These are phyloP conservation scores for Sphaerulina vaccinii DNA, from an alignment of 2,329 filamentous ascomycete genomes.

Conservation along the genomic window DNA sequence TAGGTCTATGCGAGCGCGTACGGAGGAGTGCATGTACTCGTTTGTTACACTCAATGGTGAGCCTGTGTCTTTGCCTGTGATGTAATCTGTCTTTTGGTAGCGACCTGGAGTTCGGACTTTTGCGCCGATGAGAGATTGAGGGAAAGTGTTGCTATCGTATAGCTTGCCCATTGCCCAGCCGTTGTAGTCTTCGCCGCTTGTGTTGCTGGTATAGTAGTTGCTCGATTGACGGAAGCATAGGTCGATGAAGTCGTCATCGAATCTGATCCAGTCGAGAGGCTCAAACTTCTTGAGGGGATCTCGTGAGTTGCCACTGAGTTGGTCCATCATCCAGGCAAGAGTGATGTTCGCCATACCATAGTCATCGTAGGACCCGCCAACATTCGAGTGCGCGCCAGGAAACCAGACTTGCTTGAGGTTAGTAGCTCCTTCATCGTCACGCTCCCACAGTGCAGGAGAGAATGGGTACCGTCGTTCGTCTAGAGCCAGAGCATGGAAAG, in stretches of 20 bases:
- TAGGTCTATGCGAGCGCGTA: conserved; percentile 37
- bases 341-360: conserved; percentile 41
- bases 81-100: conserved; percentile 34
- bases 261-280: conserved; percentile 37
- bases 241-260: conserved; percentile 37
- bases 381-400: conserved; percentile 54
- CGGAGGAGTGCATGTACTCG: conserved; percentile 39
- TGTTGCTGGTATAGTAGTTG: conserved; percentile 24
- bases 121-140: conserved; percentile 33
- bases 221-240: conserved; percentile 31
- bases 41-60: conserved; percentile 34
- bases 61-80: conserved; percentile 28
- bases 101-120: conserved; percentile 33
- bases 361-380: conserved; percentile 49
- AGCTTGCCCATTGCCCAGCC: conserved; percentile 38
- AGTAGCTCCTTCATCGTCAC: conserved; percentile 28
- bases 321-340: conserved; percentile 46
- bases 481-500: conserved; percentile 56
- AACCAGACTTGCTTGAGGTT: conserved; percentile 57
- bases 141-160: conserved; percentile 38
- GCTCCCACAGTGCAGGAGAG: conserved; percentile 52
- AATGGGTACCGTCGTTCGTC: conserved; percentile 55
- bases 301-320: conserved; percentile 35
- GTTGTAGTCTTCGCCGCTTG: conserved; percentile 21
- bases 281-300: conserved; percentile 26